Conservation (phyloP, 495 filamentous ascomycete genomes). For the Xylaria cubensis region DNA sequence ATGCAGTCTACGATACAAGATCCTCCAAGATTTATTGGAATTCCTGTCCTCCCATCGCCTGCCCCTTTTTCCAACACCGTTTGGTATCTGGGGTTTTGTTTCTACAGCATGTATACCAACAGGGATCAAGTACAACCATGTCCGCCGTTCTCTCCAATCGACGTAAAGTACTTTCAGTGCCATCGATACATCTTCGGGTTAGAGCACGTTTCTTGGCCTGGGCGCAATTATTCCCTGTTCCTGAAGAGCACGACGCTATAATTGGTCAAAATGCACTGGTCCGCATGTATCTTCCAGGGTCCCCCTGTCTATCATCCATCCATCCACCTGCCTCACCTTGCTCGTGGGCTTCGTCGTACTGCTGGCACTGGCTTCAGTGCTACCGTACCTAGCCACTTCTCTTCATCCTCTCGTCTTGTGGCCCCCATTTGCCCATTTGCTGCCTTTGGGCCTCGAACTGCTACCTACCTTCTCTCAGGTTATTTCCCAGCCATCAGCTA, state of each 20-base stretch:
- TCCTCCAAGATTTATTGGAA: slow-evolving; percentile 15
- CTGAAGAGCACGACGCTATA: neutral
- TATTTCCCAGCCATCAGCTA: slow-evolving; percentile 2
- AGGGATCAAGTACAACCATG: slow-evolving; percentile 11
- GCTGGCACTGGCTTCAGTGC: slow-evolving; percentile 19
- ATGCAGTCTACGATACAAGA: slow-evolving; percentile 6
- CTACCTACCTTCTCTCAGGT: neutral
- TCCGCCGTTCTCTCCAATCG: neutral
- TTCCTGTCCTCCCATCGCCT: slow-evolving; percentile 1
- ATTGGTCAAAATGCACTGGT: slow-evolving; percentile 15
- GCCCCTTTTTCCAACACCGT: slow-evolving; percentile 13
- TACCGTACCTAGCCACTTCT: slow-evolving; percentile 14
- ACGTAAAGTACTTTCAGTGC: neutral
- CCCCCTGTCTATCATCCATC: slow-evolving; percentile 16
- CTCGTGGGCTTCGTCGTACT: slow-evolving; percentile 15
- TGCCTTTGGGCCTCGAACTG: neutral
- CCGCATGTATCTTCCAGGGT: slow-evolving; percentile 16
- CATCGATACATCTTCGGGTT: slow-evolving; percentile 8
- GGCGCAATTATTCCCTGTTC: slow-evolving; percentile 11
- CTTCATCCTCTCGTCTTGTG: neutral
- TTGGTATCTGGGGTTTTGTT: slow-evolving; percentile 8
- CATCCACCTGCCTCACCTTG: slow-evolving; percentile 9
- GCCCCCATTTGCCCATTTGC: slow-evolving; percentile 8
- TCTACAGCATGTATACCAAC: slow-evolving; percentile 3
- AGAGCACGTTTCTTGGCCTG: slow-evolving; percentile 24